phyloP scores from a whole-genome alignment of 441 rosid species.

The Pelargonium fulgidum region DNA sequence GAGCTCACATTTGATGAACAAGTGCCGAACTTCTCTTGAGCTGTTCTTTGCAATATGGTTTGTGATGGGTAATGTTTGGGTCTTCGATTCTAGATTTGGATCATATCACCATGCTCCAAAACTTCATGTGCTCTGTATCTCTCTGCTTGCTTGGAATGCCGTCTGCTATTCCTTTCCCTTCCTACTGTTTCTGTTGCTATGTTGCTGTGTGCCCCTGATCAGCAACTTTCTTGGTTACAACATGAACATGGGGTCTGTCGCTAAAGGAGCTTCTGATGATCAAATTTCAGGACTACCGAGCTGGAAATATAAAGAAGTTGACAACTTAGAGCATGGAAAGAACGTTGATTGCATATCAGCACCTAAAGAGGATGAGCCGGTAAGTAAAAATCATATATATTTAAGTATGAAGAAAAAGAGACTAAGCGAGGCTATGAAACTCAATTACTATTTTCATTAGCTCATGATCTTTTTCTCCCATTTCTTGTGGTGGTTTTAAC shows the following conservation, averaged over 20 bases:
- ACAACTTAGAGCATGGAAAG: constrained; percentile 24
- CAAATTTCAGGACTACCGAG: constrained; percentile 69
- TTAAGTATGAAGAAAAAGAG: too few species aligned
- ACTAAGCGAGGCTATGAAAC: too few species aligned
- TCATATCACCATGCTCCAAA: constrained; percentile 70
- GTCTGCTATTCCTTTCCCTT: constrained; percentile 82
- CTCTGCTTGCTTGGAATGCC: constrained; percentile 84
- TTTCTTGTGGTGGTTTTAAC: constrained; percentile 19
- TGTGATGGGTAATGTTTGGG: constrained; percentile 96
- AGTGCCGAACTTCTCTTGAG: constrained; percentile 68
- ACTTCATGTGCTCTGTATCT: constrained; percentile 75
- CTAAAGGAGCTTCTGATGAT: constrained; percentile 81
- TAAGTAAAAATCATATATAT: constrained; percentile 26
- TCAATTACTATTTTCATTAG: too few species aligned
- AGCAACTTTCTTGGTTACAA: constrained; percentile 82
- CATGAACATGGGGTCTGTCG: constrained; percentile 72
- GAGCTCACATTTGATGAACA: constrained; percentile 73
- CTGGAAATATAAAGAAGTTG: constrained; percentile 59
- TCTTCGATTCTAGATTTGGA: constrained; percentile 80
- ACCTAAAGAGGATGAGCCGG: constrained; percentile 42
- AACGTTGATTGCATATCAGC: too few species aligned
- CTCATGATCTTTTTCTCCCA: not conserved
- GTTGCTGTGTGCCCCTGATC: constrained; percentile 76
- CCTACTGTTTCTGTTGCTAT: constrained; percentile 69
- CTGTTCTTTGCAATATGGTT: constrained; percentile 67